Percentiles rank a stretch among this genome's conserved stretches.
These are phyloP conservation scores for Cryphonectria carpinicola DNA, from an alignment of 2,329 filamentous ascomycete species.

Conservation along the genomic window DNA sequence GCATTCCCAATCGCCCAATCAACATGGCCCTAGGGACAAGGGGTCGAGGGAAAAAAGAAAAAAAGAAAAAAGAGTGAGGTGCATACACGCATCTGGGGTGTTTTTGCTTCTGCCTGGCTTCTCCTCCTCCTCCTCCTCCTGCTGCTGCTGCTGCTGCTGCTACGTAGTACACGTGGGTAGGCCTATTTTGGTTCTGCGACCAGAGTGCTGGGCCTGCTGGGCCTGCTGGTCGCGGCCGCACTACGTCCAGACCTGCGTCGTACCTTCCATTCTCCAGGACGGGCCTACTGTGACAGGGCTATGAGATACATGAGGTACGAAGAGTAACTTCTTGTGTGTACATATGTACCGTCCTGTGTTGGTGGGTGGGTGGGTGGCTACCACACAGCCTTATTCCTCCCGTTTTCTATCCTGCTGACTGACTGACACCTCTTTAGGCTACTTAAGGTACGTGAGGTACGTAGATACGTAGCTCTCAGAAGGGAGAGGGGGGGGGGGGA, in stretches of 20 bases:
- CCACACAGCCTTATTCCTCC: conserved; percentile 11
- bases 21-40: neutral
- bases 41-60: neutral
- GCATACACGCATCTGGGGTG: conserved; percentile 2
- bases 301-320: neutral
- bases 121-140: neutral
- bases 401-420: conserved; percentile 7
- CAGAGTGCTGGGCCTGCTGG: conserved; percentile 1
- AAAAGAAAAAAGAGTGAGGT: neutral
- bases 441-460: conserved; percentile 2
- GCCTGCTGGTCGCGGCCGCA: conserved; percentile 1
- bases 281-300: neutral
- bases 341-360: neutral
- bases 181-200: conserved; percentile 10
- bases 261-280: neutral
- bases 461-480: neutral
- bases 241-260: neutral
- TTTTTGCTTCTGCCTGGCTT: conserved; percentile 1
- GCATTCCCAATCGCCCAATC: neutral
- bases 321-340: neutral
- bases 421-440: neutral
- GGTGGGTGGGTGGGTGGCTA: neutral
- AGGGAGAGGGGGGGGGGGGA: neutral
- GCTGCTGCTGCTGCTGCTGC: neutral
- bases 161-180: neutral